Conservation (phyloP, 768 basidiomycete species). For the Sistotremastrum suecicum region DNA sequence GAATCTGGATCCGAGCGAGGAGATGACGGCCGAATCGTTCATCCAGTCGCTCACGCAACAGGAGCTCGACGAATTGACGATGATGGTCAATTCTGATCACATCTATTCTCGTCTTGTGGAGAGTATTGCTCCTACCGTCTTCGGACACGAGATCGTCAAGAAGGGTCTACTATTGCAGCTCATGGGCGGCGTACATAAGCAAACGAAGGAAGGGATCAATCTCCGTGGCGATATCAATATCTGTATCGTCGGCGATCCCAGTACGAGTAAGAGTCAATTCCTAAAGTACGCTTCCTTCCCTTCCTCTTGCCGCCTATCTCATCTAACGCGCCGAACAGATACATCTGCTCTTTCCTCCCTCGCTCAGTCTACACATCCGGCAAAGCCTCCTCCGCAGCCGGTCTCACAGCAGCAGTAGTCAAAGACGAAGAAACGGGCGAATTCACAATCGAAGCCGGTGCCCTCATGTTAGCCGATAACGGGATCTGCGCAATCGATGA, state of each 20-base stretch:
- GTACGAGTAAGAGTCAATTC: conserved; percentile 97
- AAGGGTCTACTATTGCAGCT: conserved; percentile 92
- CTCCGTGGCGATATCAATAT: conserved; percentile 98
- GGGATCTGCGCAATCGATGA: conserved; percentile 99
- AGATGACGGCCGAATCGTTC: conserved; percentile 73
- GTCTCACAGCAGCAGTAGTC: conserved; percentile 96
- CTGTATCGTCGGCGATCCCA: conserved; percentile 94
- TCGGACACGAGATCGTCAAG: conserved; percentile 98
- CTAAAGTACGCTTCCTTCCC: conserved; percentile 55
- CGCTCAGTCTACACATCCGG: conserved; percentile 98
- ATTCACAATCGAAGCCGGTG: conserved; percentile 98
- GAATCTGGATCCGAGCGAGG: conserved; percentile 65
- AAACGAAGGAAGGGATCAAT: conserved; percentile 92
- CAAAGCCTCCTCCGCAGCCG: conserved; percentile 98
- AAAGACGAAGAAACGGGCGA: conserved; percentile 98
- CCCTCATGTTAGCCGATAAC: conserved; percentile 97
- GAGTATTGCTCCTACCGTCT: conserved; percentile 95
- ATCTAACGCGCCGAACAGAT: conserved; percentile 33
- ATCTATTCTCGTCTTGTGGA: conserved; percentile 90
- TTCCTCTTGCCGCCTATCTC: neutral
- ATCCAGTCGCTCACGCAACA: conserved; percentile 81
- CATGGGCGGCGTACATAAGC: conserved; percentile 98
- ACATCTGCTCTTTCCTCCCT: conserved; percentile 94
- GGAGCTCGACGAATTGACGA: conserved; percentile 87
- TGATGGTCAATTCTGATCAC: conserved; percentile 88